These are phyloP conservation scores for Haplographium delicatum DNA, from an alignment of 495 filamentous ascomycete species.

Conservation along the genomic window DNA sequence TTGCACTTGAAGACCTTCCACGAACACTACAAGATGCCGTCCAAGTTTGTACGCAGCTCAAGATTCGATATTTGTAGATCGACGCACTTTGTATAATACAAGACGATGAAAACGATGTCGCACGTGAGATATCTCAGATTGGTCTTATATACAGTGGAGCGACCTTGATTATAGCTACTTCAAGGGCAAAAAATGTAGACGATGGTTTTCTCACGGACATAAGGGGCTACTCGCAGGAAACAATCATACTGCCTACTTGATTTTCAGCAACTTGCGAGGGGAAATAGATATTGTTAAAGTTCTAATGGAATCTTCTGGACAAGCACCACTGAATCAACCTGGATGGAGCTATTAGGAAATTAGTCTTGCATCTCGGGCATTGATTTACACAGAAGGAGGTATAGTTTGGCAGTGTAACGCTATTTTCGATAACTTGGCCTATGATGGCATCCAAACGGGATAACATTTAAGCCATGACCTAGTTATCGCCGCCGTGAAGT, in stretches of 20 bases:
- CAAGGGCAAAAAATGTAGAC: conserved; percentile 4
- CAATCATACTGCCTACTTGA: conserved; percentile 1
- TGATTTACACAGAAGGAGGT: conserved; percentile 6
- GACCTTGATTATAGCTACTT: conserved; percentile 25
- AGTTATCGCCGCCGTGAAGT: neutral
- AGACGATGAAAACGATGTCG: conserved; percentile 1
- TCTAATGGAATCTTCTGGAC: neutral
- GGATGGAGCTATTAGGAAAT: conserved; percentile 9
- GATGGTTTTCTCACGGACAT: conserved; percentile 5
- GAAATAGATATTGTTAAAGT: conserved; percentile 3
- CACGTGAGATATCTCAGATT: conserved; percentile 7
- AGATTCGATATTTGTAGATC: conserved; percentile 33
- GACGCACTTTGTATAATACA: conserved; percentile 31
- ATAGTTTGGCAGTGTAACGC: conserved; percentile 7
- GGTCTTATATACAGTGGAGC: neutral
- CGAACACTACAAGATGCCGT: conserved; percentile 26
- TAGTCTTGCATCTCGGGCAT: conserved; percentile 5
- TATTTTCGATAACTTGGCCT: conserved; percentile 1
- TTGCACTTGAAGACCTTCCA: conserved; percentile 17
- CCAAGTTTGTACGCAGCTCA: conserved; percentile 15
- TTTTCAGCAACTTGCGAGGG: conserved; percentile 3
- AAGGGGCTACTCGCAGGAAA: neutral
- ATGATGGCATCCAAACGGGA: conserved; percentile 1
- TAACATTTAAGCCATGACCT: conserved; percentile 2
- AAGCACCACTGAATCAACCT: conserved; percentile 1